Base-by-base conservation (phyloP, 306 rosid species). In the Luffa aegyptiaca region DNA sequence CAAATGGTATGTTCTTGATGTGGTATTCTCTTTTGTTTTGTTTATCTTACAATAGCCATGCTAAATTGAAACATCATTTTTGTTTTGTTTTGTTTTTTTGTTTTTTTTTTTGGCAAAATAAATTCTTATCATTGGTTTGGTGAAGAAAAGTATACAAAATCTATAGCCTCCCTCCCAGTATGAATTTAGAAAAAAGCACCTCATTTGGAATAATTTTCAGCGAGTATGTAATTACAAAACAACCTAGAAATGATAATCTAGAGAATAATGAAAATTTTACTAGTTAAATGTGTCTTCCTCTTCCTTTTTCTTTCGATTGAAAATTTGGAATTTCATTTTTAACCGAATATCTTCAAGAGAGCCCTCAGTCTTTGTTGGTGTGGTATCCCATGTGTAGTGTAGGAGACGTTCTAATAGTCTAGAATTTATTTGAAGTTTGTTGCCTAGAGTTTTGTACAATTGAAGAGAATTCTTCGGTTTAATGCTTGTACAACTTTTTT, bases 1-100 rank as follows among this genome's bases (percentile, higher is more conserved):
- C 96, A 95, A 73, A 95, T 95, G 99, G 99, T 93, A 76, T 74
- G 88, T 84, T 82, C 53, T 77, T 46, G 21, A 75, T 44, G 44
- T 78, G 62, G 72, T 20, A 35, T 45, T 13, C 11, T 37, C 44
- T 65, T 39, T 82, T 69, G 76, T 64, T 66, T 58, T 82, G 64
- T 80, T 73, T 66, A 77, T 81, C 58, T 26, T 41, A 26, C 21
- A 41, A 59, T 42, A 48, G 9, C 20, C 21, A 18, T 82, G 65
- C 70, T 26, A 48, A 12, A 12, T 45, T 56, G n/a, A 57, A 53
- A 76, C 10, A 26, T 8, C 8, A 12, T 17, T 31, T 48, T 14
- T 26, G 48, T 31, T 11, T 5, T 10, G 46, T 48, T 68, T 68
- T 69, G 52, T 68, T 42, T 26, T 31, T 48, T 14, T 26, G 31